phyloP scores from a whole-genome alignment of 805 yeast species.

The Torulaspora franciscae region DNA sequence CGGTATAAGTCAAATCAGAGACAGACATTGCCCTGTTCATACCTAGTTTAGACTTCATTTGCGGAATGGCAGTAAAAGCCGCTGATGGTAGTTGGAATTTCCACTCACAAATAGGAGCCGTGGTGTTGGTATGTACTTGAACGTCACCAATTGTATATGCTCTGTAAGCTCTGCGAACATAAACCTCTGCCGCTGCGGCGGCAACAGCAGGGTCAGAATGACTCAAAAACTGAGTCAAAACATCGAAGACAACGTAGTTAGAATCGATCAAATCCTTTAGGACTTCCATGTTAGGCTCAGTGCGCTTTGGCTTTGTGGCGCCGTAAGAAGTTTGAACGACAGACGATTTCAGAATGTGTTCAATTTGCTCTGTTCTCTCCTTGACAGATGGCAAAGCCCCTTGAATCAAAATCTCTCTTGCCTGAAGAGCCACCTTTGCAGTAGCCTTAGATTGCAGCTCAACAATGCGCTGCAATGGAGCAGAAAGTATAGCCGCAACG shows the following conservation, averaged over 20 bases:
- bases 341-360: conserved; percentile 87
- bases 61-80: conserved; percentile 67
- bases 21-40: conserved; percentile 89
- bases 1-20: conserved; percentile 83
- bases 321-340: conserved; percentile 90
- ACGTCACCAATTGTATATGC: conserved; percentile 87
- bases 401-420: conserved; percentile 93
- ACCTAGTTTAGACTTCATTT: conserved; percentile 41
- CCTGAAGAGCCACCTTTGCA: conserved; percentile 90
- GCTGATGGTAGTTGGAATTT: conserved; percentile 82
- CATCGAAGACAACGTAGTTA: conserved; percentile 93
- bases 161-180: conserved; percentile 93
- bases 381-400: conserved; percentile 94
- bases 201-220: conserved; percentile 83
- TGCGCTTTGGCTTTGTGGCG: conserved; percentile 67
- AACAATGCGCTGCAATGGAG: conserved; percentile 70
- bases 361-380: conserved; percentile 95
- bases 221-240: conserved; percentile 82
- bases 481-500: conserved; percentile 63
- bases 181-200: conserved; percentile 95
- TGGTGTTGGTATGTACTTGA: conserved; percentile 50
- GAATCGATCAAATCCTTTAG: conserved; percentile 93
- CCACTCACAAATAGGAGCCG: conserved; percentile 77
- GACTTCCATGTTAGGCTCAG: conserved; percentile 73
- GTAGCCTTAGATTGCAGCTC: conserved; percentile 86